Evolutionary conservation across 768 basidiomycete species (phyloP).

Genomic region (Hysterangium stoloniferum): DNA sequence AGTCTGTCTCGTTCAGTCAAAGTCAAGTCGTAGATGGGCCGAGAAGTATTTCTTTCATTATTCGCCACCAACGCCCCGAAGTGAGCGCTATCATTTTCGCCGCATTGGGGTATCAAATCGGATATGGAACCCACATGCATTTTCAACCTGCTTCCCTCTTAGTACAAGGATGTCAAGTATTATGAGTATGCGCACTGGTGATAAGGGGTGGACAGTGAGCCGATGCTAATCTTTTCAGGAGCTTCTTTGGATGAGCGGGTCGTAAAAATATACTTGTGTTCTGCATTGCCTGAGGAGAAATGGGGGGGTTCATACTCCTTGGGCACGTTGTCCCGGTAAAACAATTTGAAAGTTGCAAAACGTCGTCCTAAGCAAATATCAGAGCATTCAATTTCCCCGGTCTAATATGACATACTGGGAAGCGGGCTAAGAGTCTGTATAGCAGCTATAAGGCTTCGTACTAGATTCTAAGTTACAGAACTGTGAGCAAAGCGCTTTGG

Average conservation of each 20-base stretch:
- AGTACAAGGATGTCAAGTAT: not conserved
- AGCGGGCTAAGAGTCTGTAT: constrained; percentile 73
- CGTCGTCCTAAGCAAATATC: constrained; percentile 48
- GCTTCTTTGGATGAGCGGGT: constrained; percentile 66
- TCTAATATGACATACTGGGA: constrained; percentile 47
- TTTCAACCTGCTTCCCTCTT: constrained; percentile 44
- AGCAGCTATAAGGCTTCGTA: constrained; percentile 73
- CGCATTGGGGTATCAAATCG: constrained; percentile 58
- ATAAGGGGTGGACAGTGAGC: constrained; percentile 61
- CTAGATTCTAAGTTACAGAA: constrained; percentile 43
- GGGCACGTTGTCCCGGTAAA: constrained; percentile 75
- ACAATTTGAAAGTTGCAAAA: constrained; percentile 83
- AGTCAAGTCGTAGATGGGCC: constrained; percentile 35
- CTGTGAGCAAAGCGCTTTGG: not conserved
- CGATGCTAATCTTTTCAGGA: constrained; percentile 67
- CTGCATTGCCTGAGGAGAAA: constrained; percentile 63
- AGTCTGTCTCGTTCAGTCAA: constrained; percentile 50
- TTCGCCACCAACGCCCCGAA: constrained; percentile 44
- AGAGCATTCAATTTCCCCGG: constrained; percentile 1
- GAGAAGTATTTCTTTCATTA: constrained; percentile 12
- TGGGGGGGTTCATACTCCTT: constrained; percentile 78
- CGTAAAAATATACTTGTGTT: constrained; percentile 73
- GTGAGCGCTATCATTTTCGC: constrained; percentile 47
- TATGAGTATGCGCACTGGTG: constrained; percentile 45
- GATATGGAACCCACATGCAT: constrained; percentile 68